These are phyloP conservation scores for Fusarium pseudograminearum DNA, from an alignment of 2,329 filamentous ascomycete genomes.

Conservation along the genomic window DNA sequence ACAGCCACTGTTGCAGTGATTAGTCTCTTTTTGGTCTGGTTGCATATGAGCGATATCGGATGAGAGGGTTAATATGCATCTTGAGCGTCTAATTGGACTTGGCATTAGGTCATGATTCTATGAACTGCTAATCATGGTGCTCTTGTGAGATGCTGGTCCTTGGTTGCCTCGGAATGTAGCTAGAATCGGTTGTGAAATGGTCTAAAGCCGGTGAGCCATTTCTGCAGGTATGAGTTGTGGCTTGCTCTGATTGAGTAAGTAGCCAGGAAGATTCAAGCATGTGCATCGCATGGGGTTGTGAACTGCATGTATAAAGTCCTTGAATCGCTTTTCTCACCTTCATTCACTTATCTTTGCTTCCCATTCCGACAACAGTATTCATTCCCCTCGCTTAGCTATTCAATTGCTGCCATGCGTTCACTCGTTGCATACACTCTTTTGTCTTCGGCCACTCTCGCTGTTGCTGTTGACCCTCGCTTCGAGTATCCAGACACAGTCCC, in stretches of 20 bases:
- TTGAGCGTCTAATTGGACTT: constrained; percentile 16
- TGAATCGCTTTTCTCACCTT: neutral
- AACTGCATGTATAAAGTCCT: neutral
- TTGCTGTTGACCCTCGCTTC: constrained; percentile 46
- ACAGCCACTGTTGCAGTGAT: neutral
- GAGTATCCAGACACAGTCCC: constrained; percentile 48
- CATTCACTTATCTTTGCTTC: accelerated
- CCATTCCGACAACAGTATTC: neutral
- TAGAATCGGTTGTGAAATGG: neutral
- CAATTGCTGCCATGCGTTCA: constrained; percentile 33
- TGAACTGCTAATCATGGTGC: neutral
- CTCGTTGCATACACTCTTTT: constrained; percentile 35
- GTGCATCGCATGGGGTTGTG: neutral
- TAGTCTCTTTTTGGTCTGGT: constrained; percentile 1
- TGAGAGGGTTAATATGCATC: neutral
- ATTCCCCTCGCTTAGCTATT: neutral
- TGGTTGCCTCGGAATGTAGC: neutral
- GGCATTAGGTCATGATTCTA: constrained; percentile 31
- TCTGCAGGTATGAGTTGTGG: neutral
- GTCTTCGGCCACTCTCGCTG: constrained; percentile 33
- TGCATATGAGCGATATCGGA: constrained; percentile 27
- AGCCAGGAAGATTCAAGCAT: no score
- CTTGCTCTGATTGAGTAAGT: neutral
- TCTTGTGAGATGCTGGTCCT: neutral
- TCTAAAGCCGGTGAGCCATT: neutral